Evolutionary conservation across 768 basidiomycete species (phyloP).

Genomic region (Pisolithus albus): DNA sequence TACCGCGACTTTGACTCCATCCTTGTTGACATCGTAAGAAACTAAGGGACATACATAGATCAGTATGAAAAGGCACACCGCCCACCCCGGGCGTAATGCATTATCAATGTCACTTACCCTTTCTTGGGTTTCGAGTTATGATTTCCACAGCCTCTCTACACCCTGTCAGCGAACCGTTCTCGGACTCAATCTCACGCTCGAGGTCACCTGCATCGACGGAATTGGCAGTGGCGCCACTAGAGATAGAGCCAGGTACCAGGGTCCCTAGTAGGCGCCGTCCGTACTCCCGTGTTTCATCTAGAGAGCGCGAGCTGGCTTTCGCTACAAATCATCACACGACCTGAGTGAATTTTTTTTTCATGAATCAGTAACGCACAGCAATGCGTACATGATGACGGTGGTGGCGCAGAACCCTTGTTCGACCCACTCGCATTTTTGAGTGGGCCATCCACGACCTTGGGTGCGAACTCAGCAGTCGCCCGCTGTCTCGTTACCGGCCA

Average conservation of each 20-base stretch:
- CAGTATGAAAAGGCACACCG: background rate
- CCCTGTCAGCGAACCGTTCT: slow-evolving; percentile 40
- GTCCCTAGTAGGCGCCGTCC: slow-evolving; percentile 45
- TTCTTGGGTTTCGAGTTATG: slow-evolving; percentile 81
- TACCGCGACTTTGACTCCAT: slow-evolving; percentile 82
- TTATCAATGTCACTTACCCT: slow-evolving; percentile 45
- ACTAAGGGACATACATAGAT: slow-evolving; percentile 29
- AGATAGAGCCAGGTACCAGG: slow-evolving; percentile 25
- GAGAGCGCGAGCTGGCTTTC: slow-evolving; percentile 17
- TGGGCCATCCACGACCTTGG: slow-evolving; percentile 21
- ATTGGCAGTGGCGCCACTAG: slow-evolving; percentile 21
- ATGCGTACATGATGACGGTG: slow-evolving; percentile 12
- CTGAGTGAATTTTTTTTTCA: background rate
- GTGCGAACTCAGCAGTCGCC: slow-evolving; percentile 24
- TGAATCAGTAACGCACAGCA: background rate
- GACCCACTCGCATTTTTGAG: slow-evolving; percentile 1
- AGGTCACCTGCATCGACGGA: slow-evolving; percentile 22
- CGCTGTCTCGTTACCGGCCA: slow-evolving; percentile 59
- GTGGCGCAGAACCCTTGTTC: background rate
- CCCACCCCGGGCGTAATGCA: background rate
- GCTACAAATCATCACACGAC: slow-evolving; percentile 6
- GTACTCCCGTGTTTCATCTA: slow-evolving; percentile 47
- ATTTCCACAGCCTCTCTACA: slow-evolving; percentile 88
- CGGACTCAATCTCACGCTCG: slow-evolving; percentile 33
- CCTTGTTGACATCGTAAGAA: slow-evolving; percentile 94